Conservation (phyloP, 2,329 filamentous ascomycete genomes). For the Alternaria angustiovoidea region DNA sequence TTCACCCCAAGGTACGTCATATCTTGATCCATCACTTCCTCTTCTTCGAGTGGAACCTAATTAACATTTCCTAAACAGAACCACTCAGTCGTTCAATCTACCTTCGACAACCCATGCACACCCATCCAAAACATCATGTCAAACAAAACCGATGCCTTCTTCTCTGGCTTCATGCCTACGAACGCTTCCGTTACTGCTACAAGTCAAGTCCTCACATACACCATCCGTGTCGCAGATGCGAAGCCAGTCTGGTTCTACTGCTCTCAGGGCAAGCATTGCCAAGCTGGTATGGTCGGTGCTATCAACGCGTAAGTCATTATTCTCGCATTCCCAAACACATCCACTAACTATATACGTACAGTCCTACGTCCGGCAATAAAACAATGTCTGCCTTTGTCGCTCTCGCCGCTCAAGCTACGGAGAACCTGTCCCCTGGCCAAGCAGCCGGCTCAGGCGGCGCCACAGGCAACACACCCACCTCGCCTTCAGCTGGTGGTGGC, state of each 20-base stretch:
- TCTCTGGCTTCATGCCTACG: constrained; percentile 71
- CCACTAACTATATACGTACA: constrained; percentile 29
- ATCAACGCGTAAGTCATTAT: constrained; percentile 71
- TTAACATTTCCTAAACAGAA: constrained; percentile 56
- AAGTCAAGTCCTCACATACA: constrained; percentile 69
- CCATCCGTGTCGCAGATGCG: constrained; percentile 71
- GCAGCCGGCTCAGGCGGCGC: constrained; percentile 27
- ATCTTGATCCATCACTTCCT: no score
- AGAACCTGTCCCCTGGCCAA: constrained; percentile 54
- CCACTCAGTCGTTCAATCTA: constrained; percentile 82
- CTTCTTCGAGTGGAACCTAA: not conserved
- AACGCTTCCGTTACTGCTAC: constrained; percentile 37
- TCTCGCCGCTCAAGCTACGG: constrained; percentile 50
- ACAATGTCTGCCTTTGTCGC: constrained; percentile 46
- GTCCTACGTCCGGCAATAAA: constrained; percentile 45
- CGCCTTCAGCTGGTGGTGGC: constrained; percentile 10
- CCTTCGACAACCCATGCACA: constrained; percentile 74
- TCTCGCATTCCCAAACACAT: not conserved
- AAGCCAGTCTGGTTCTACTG: constrained; percentile 83
- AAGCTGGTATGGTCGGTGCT: constrained; percentile 77
- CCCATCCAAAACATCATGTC: constrained; percentile 61
- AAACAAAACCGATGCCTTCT: constrained; percentile 65
- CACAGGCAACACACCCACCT: constrained; percentile 16
- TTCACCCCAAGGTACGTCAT: constrained; percentile 54
- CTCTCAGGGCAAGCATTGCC: constrained; percentile 76